Base-by-base conservation (phyloP, 192 early-diverging fungal species). In the Entophlyctis luteolus region DNA sequence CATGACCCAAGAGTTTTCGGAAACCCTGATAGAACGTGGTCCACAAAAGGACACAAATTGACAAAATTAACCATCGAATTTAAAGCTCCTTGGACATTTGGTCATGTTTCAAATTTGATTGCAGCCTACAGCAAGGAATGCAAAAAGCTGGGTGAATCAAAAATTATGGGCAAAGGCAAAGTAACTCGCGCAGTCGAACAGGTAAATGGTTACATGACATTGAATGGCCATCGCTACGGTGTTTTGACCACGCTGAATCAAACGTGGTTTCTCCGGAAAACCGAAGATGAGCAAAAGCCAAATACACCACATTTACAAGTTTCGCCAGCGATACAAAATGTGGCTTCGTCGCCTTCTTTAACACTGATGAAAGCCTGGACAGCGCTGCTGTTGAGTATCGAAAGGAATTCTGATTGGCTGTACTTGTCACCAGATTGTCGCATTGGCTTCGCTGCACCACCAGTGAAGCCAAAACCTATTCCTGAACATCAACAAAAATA, bases 221-320 rank as follows among this genome's bases (percentile, higher is more conserved):
- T 56, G 4, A 56, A 56, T 27, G n/a, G 49, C 49, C 49, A 52
- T 52, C 49, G 49, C 5, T 52, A 52, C 36, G 55, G 55, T 16
- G 55, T 56, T 56, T 56, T 56, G 55, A 56, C 55, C 0, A 56
- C 55, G 36, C 20, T 52, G 22, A 28, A 52, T 52, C 49, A 52
- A 28, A 52, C 49, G 10, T 52, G 49, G 49, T 52, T 52, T 28
- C 22, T 52, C 29, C 49, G 49, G 5, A 50, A 27, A 50, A 12
- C 42, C 10, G 42, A 45, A 45, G 42, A 10, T 12, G 42, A 45
- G 42, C 42, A 12, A n/a, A 45, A 12, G 20, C 20, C 49, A 27
- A 50, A 8, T 50, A 50, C 49, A 50, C 28, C 49, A 10, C 49
- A n/a, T 10, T 52, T 52, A 20, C 22, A 52, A 20, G 28, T 52